Percentiles rank a stretch among this genome's conserved stretches.
Conservation (phyloP, 768 basidiomycete species). For the Termitomyces sp. region DNA sequence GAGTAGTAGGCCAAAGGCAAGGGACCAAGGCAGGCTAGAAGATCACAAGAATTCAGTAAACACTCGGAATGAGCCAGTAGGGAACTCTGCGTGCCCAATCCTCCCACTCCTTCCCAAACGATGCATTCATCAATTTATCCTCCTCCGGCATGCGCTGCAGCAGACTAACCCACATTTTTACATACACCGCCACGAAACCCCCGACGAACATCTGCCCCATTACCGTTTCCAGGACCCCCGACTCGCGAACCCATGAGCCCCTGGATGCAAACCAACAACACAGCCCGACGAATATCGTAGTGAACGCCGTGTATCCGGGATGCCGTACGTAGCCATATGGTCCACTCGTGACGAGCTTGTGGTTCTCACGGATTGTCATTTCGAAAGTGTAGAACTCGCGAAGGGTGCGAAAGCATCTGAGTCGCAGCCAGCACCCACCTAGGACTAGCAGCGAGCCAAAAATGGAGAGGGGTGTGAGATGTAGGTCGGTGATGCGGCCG, state of each 20-base stretch:
- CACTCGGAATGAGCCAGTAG: constrained; percentile 6
- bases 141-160: constrained; percentile 6
- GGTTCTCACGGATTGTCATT: neutral
- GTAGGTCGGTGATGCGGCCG: neutral
- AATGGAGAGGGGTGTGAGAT: constrained; percentile 21
- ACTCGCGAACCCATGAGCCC: neutral
- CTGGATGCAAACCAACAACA: neutral
- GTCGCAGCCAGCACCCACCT: constrained; percentile 27
- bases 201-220: neutral
- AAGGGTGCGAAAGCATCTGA: constrained; percentile 29
- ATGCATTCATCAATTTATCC: constrained; percentile 6
- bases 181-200: neutral
- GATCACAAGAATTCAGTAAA: too few species aligned
- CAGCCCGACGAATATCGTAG: neutral
- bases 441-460: constrained; percentile 22
- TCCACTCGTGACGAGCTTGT: neutral
- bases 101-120: constrained; percentile 14
- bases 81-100: constrained; percentile 11
- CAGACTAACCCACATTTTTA: neutral
- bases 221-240: neutral
- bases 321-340: neutral
- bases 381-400: constrained; percentile 31
- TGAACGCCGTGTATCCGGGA: neutral
- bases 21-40: too few species aligned
- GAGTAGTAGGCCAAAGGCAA: too few species aligned